These are phyloP conservation scores for Gaeumannomyces sp. DNA, from an alignment of 2,329 filamentous ascomycete species.

Conservation along the genomic window DNA sequence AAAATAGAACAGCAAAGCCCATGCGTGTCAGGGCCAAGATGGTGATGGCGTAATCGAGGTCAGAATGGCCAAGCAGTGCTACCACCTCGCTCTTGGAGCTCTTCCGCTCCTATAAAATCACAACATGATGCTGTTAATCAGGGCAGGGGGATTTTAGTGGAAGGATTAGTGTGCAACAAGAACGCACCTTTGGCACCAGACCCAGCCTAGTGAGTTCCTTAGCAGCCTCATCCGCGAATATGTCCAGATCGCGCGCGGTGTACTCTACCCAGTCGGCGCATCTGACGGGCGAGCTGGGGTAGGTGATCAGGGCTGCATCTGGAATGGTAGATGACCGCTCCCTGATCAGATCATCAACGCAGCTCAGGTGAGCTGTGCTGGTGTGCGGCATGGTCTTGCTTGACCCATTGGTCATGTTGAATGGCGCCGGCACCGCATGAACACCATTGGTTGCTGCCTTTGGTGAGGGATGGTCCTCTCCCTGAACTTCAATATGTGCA, in stretches of 20 bases:
- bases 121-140: background rate
- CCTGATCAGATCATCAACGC: conserved; percentile 7
- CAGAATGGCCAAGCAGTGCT: conserved; percentile 45
- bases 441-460: background rate
- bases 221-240: conserved; percentile 8
- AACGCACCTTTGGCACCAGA: conserved; percentile 4
- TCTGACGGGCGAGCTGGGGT: conserved; percentile 1
- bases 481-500: background rate
- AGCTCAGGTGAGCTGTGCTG: conserved; percentile 1
- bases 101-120: background rate
- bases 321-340: conserved; percentile 5
- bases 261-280: conserved; percentile 9
- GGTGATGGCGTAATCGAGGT: conserved; percentile 48
- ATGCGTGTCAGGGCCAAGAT: conserved; percentile 47
- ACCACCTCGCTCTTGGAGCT: conserved; percentile 27
- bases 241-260: conserved; percentile 7
- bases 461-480: background rate
- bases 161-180: background rate
- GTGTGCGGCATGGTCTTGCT: conserved; percentile 2
- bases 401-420: background rate
- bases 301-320: conserved; percentile 5
- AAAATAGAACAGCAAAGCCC: conserved; percentile 39
- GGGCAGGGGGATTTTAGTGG: background rate
- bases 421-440: background rate
- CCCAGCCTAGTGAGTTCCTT: conserved; percentile 8